Base-by-base conservation (phyloP, 78 protist genomes). In the Dictyostelium firmibasis region DNA sequence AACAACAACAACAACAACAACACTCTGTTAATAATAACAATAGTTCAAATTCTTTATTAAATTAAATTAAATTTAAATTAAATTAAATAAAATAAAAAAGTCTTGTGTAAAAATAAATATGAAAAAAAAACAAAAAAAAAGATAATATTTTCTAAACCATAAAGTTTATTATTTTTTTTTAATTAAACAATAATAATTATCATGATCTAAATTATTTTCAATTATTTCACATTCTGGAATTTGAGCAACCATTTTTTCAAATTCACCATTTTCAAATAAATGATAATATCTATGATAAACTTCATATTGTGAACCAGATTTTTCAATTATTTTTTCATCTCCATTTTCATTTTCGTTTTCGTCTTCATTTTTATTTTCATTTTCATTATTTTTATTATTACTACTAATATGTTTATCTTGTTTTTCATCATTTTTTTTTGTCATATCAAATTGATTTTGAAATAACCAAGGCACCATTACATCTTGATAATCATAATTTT, bases 391-490 rank as follows among this genome's bases (percentile, higher is more conserved):
- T 3, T 83, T 18, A 8, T 83, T 69, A 13, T n/a, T 74, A 38
- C 4, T 38, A 38, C 4, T 38, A 38, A 4, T 38, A 38, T 38
- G 2, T 4, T 38, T 38, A 38, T 38, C 44, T 79, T 35, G n/a
- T 79, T 35, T 11, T 78, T 5, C 13, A 9, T 35, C 27, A 50
- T n/a, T n/a, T 79, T 79, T 27, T 25, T 79, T 79, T 14, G 38
- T 25, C 4, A 27, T 31, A 53, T 81, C 35, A 33, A 92, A 92
- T 78, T 85, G 83, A 33, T 72, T 33, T 83, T 95, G 97, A 23
- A 95, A 83, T 70, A 83, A 31, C 97, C 97, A 95, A 6, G 97
- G 93, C 75, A 95, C 93, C 91, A 95, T 86, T 29, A 95, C 97
- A 89, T 95, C 97, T 81, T 88, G 94, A n/a, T 74, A 6, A 1